phyloP scores from a whole-genome alignment of 2,329 filamentous ascomycete genomes.

The Pleoardoris graminearum region DNA sequence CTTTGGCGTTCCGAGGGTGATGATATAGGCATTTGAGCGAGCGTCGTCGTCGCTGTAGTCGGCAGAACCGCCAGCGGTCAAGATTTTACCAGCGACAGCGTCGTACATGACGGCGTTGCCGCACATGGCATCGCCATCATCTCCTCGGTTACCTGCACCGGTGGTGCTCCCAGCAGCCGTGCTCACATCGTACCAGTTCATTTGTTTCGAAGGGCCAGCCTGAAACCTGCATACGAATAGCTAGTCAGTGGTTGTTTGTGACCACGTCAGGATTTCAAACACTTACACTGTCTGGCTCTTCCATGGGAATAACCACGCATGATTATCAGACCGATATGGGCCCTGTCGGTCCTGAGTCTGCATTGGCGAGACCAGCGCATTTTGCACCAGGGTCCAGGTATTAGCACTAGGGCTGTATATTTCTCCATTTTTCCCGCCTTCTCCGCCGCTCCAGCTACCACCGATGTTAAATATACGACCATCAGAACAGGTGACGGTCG shows the following conservation, averaged over 20 bases:
- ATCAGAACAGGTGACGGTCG: conserved; percentile 55
- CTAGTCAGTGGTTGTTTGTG: too few relatives aligned
- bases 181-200: conserved; percentile 61
- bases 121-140: conserved; percentile 58
- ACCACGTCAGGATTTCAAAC: not conserved
- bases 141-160: conserved; percentile 50
- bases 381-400: conserved; percentile 53
- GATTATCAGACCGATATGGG: conserved; percentile 56
- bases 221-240: conserved; percentile 47
- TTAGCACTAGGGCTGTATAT: conserved; percentile 47
- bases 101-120: conserved; percentile 63
- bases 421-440: conserved; percentile 59
- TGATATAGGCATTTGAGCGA: conserved; percentile 53
- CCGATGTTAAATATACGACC: conserved; percentile 63
- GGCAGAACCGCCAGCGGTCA: conserved; percentile 56
- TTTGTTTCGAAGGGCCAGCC: conserved; percentile 57
- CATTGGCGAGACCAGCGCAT: conserved; percentile 53
- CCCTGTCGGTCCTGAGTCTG: conserved; percentile 54
- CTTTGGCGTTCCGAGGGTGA: conserved; percentile 50
- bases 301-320: conserved; percentile 59
- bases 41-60: conserved; percentile 52
- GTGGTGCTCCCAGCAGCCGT: conserved; percentile 49
- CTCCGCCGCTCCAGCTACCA: conserved; percentile 58
- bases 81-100: conserved; percentile 57
- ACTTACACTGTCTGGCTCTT: conserved; percentile 47